Evolutionary conservation across 192 early-diverging fungal species (phyloP).

Genomic region (Backusella parvicylindrica): DNA sequence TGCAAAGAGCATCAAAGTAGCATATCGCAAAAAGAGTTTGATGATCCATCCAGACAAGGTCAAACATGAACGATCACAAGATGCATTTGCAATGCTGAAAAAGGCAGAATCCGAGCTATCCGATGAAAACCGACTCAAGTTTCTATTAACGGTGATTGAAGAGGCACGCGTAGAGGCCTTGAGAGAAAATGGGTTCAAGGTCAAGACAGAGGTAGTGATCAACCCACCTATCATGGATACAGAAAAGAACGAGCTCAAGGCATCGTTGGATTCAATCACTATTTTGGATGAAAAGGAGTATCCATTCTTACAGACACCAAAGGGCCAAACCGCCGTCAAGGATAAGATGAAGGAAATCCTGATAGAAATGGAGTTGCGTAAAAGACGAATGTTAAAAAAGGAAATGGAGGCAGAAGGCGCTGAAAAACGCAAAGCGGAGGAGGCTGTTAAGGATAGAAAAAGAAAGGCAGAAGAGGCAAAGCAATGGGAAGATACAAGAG

Average conservation of each 20-base stretch:
- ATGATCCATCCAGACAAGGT: constrained; percentile 64
- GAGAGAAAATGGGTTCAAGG: constrained; percentile 27
- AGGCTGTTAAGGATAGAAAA: constrained; percentile 48
- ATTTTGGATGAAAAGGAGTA: constrained; percentile 22
- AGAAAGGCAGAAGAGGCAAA: constrained; percentile 53
- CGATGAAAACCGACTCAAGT: constrained; percentile 40
- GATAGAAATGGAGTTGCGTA: constrained; percentile 51
- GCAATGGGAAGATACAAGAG: constrained; percentile 55
- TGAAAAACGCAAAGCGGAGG: constrained; percentile 43
- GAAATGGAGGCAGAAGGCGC: constrained; percentile 56
- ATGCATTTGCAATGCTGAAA: constrained; percentile 55
- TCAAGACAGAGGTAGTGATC: constrained; percentile 16
- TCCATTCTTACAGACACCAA: constrained; percentile 40
- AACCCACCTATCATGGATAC: constrained; percentile 22
- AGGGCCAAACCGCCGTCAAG: constrained; percentile 42
- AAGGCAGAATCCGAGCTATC: constrained; percentile 57
- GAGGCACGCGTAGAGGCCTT: constrained; percentile 49
- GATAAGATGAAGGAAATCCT: constrained; percentile 48
- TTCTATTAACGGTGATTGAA: constrained; percentile 48
- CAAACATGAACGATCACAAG: constrained; percentile 47
- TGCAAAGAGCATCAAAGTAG: constrained; percentile 49
- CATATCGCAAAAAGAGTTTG: constrained; percentile 59
- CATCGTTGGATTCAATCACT: constrained; percentile 27
- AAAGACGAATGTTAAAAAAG: constrained; percentile 46
- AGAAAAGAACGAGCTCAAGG: constrained; percentile 20